Base-by-base conservation (phyloP, 768 basidiomycete species). In the Russula sp. region DNA sequence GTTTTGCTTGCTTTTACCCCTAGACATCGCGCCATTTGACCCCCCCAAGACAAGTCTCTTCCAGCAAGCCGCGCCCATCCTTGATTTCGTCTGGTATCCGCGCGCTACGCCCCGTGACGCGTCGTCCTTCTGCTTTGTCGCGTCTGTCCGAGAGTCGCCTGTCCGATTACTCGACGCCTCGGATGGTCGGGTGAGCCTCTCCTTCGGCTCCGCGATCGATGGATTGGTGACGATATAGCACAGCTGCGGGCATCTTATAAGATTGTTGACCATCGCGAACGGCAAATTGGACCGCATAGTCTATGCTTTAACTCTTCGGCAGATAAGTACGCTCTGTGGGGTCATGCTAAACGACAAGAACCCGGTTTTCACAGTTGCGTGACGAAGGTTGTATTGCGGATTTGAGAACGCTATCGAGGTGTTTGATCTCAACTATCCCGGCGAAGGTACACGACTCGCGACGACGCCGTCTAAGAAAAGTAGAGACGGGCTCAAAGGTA, bases 261-360 rank as follows among this genome's bases (percentile, higher is more conserved):
- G 45, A 96, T 98, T 44, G 82, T 98, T 10, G 94, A 98, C 72
- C 95, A 98, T 69, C 79, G 89, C n/a, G 96, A 98, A 75, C 82
- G 94, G 37, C 85, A 91, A 58, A 78, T 97, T 45, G 94, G 92
- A 0, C 94, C 96, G 0, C 88, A 93, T 59, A 84, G 84, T 67
- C 77, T 98, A 62, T 80, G 87, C 0, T 98, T 97, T 74, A 90
- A 91, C 68, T 72, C 79, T 1, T 75, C 81, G 5, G 85, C 83
- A 0, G 77, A 85, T 40, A 87, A 80, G 94, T 94, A 60, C 58
- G 79, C 68, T 14, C 51, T 44, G 9, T 18, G 8, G 22, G 32
- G 32, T 34, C 22, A 10, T 32, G 16, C 20, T 50, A 18, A 31
- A 31, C 20, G 7, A 51, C 6, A 11, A 22, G 5, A 37, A n/a